A percentile compares a stretch with the other conserved stretches of the same genome.
Evolutionary conservation across 2,329 filamentous ascomycete species (phyloP).

Genomic region (Cordyceps javanica): DNA sequence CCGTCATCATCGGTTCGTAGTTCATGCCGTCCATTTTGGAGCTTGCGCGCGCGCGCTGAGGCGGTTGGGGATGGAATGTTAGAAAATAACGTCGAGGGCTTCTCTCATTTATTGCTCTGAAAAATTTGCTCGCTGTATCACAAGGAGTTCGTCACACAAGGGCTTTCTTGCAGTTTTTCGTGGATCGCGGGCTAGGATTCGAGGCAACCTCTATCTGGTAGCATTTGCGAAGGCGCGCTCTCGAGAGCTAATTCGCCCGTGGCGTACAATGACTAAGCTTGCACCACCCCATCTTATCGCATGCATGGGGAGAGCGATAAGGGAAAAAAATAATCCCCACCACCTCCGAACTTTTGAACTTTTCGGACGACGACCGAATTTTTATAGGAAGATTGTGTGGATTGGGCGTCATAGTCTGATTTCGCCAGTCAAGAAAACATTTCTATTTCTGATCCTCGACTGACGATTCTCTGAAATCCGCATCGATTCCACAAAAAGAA

Average conservation of each 20-base stretch:
- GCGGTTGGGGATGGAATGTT: neutral
- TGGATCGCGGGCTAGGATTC: neutral
- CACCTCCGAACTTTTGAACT: neutral
- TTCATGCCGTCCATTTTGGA: conserved; percentile 44
- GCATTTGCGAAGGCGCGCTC: neutral
- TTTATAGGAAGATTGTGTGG: neutral
- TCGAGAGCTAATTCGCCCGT: neutral
- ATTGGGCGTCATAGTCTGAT: neutral
- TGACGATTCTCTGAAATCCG: too few species aligned
- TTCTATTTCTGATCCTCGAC: too few species aligned
- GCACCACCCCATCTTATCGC: conserved; percentile 6
- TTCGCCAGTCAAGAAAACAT: neutral
- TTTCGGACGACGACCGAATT: neutral
- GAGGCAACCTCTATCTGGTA: neutral
- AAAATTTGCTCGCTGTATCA: neutral
- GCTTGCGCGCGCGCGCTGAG: conserved; percentile 5
- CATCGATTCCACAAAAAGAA: neutral
- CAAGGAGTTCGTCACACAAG: neutral
- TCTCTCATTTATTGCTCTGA: neutral
- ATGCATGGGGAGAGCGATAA: conserved; percentile 1
- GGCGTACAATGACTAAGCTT: conserved; percentile 14
- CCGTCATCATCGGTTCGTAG: conserved; percentile 55
- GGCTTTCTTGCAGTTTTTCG: neutral
- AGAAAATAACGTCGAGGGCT: neutral
- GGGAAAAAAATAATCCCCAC: conserved; percentile 13